phyloP scores from a whole-genome alignment of 805 yeast species.

The Candida oleophila region DNA sequence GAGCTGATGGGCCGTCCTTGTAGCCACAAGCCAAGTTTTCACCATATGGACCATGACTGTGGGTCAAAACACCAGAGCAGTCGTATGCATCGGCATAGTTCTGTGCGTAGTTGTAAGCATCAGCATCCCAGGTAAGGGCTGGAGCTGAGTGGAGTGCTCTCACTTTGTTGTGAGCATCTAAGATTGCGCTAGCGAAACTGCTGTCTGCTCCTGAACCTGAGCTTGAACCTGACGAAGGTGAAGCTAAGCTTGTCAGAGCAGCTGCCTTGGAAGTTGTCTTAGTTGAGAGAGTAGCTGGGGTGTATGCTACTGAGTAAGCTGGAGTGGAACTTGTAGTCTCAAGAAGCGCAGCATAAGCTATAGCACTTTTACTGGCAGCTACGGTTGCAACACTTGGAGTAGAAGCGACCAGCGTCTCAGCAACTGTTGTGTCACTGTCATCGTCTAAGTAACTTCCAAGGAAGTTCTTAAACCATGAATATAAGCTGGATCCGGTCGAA shows the following conservation, averaged over 20 bases:
- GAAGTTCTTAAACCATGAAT: conserved; percentile 2
- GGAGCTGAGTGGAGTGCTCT: conserved; percentile 30
- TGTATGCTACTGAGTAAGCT: conserved; percentile 9
- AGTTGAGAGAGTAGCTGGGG: conserved; percentile 6
- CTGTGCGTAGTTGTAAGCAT: conserved; percentile 33
- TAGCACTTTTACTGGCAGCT: conserved; percentile 8
- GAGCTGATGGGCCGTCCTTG: conserved; percentile 25
- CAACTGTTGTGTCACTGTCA: not conserved
- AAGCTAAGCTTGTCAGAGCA: conserved; percentile 7
- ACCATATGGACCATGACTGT: conserved; percentile 36
- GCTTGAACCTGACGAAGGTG: conserved; percentile 10
- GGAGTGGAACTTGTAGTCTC: not conserved
- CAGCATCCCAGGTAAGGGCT: conserved; percentile 29
- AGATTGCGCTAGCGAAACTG: conserved; percentile 27
- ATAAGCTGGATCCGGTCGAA: not conserved
- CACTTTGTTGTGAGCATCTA: conserved; percentile 33
- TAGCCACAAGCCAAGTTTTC: conserved; percentile 40
- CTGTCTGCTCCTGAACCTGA: conserved; percentile 21
- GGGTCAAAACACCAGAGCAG: conserved; percentile 37
- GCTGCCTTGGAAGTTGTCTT: conserved; percentile 2
- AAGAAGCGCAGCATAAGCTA: not conserved
- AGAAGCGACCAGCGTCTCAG: not conserved
- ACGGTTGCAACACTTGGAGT: conserved; percentile 6
- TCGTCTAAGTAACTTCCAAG: not conserved
- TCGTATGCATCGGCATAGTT: conserved; percentile 34